Evolutionary conservation across 31 red algal species (phyloP).

Genomic region (Odonthalia washingtoniensis): DNA sequence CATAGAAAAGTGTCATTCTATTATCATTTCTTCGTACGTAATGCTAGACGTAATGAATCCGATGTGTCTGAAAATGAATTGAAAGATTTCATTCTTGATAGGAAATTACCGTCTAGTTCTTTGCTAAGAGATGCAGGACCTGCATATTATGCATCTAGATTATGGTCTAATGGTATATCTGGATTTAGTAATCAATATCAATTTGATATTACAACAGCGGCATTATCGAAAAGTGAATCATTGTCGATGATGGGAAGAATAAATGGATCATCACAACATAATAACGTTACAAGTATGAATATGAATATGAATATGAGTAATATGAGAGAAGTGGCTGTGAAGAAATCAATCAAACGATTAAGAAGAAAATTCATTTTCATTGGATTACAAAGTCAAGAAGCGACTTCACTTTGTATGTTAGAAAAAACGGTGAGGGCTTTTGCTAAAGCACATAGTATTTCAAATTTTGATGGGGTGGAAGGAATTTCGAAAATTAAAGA

Average conservation of each 20-base stretch:
- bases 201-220: too few species aligned
- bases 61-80: slow-evolving; percentile 50
- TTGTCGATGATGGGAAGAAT: background rate
- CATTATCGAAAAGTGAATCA: background rate
- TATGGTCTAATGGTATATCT: slow-evolving; percentile 52
- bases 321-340: background rate
- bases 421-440: slow-evolving; percentile 58
- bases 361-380: slow-evolving; percentile 52
- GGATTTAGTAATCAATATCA: slow-evolving; percentile 52
- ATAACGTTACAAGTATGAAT: background rate
- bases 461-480: slow-evolving; percentile 51
- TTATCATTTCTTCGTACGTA: slow-evolving; percentile 75
- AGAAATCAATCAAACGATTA: slow-evolving; percentile 12
- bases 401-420: slow-evolving; percentile 65
- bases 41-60: slow-evolving; percentile 55
- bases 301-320: background rate
- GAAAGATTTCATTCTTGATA: slow-evolving; percentile 44
- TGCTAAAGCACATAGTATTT: slow-evolving; percentile 63
- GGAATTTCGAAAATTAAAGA: background rate
- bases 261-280: background rate
- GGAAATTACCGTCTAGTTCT: slow-evolving; percentile 17
- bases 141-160: slow-evolving; percentile 64
- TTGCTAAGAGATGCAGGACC: slow-evolving; percentile 61
- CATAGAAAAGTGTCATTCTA: slow-evolving; percentile 68
- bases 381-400: slow-evolving; percentile 57